Evolutionary conservation across 306 rosid genomes (phyloP).

Genomic region (Leucaena leucocephala): DNA sequence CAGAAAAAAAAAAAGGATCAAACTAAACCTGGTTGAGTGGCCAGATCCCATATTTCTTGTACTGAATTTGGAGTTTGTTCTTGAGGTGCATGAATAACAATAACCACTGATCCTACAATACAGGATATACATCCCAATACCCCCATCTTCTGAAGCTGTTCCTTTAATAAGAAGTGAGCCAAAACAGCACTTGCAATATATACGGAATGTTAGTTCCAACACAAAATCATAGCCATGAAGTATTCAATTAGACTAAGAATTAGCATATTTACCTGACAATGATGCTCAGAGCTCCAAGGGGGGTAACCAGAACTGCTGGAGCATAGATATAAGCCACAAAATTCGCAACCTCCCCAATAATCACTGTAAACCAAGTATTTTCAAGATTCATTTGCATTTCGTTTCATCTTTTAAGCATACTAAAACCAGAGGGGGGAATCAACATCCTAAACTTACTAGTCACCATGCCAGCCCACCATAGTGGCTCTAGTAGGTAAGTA

Average conservation of each 20-base stretch:
- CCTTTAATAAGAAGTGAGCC: constrained; percentile 92
- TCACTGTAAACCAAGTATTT: constrained; percentile 59
- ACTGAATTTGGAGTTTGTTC: constrained; percentile 76
- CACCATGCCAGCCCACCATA: constrained; percentile 99
- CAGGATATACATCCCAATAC: constrained; percentile 85
- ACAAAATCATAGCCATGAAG: constrained; percentile 22
- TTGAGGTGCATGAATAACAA: constrained; percentile 95
- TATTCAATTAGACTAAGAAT: constrained; percentile 9
- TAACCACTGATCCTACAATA: constrained; percentile 85
- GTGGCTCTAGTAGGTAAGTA: constrained; percentile 85
- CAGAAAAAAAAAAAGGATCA: background rate
- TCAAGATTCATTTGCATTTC: constrained; percentile 31
- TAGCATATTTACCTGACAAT: constrained; percentile 73
- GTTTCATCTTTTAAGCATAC: constrained; percentile 3
- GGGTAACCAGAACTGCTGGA: constrained; percentile 94
- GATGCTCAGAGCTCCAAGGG: constrained; percentile 94
- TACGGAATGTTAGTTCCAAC: constrained; percentile 28
- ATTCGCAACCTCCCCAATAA: constrained; percentile 87
- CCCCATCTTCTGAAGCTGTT: constrained; percentile 79
- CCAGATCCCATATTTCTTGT: constrained; percentile 82
- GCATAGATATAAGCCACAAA: constrained; percentile 93
- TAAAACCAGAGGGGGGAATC: background rate
- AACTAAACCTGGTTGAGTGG: constrained; percentile 79
- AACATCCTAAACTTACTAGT: constrained; percentile 64
- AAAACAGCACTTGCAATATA: constrained; percentile 69